Evolutionary conservation across 768 basidiomycete genomes (phyloP), one percentile per base, ranked within the genome.

Genomic region (Kondoa subrosea): DNA sequence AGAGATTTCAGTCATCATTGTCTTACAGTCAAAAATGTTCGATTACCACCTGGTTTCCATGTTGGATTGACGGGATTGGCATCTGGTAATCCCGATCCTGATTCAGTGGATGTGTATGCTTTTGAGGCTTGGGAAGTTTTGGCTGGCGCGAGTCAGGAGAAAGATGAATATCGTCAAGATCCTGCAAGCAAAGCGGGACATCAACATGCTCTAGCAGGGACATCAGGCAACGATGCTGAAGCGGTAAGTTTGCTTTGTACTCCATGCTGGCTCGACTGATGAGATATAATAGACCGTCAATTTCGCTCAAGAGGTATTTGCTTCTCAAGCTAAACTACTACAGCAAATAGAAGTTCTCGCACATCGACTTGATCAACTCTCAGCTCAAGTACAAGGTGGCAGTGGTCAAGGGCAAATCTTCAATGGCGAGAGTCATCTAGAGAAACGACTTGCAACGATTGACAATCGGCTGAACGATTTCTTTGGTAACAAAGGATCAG

Each of bases 271-370:
- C 63, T 73, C 64, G 70, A 30, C 32, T 33, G 57, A n/a, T 3
- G 26, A 26, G 25, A 1, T 14, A 17, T 4, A 3, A 25, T 31
- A 73, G 73, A 59, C 62, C 33, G 57, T 67, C 1, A 69, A 56
- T 8, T 63, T 74, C 3, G 65, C 72, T 8, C 72, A 73, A 66
- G 73, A 72, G 67, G 68, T 75, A 67, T 70, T 75, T 57, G 57
- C 73, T 26, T 65, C 32, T 1, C 73, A 74, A 64, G 66, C 69
- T 25, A 59, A 66, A 16, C 73, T 74, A 71, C 64, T 72, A 33
- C 70, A 73, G 40, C 69, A 71, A 12, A 73, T 74, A 67, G 73
- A 72, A 60, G 70, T 70, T n/a, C 68, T 74, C n/a, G 61, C 73
- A 8, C 64, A 66, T 30, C 67, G 67, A 34, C 66, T 74, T 26